Evolutionary conservation across 306 rosid species (phyloP), one percentile per base, ranked within the genome.

Genomic region (Clitoria ternatea): DNA sequence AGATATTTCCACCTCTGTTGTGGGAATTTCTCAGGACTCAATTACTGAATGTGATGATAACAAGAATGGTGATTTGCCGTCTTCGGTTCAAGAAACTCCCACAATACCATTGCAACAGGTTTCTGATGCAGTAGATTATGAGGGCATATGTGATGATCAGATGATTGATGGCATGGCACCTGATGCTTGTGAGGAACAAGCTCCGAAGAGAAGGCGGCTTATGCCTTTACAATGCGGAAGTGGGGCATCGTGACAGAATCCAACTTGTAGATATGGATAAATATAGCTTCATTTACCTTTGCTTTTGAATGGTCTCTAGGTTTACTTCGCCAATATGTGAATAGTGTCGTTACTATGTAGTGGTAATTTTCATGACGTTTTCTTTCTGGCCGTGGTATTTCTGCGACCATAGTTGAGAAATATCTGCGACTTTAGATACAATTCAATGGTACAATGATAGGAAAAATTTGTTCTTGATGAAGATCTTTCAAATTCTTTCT

Each of bases 151-250:
- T 57, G 74, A 75, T 44, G 77, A 73, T 66, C 83, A 50, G 54
- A 61, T 37, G 74, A 53, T 65, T 44, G 73, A 80, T 64, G 73
- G 42, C 32, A 14, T 61, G 50, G 36, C 64, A 73, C 72, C 78
- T 19, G 68, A 80, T 64, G 54, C 35, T 24, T 63, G 53, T 61
- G 89, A 77, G 75, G 74, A 85, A 70, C 88, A 18, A 12, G 79
- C 91, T 68, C 83, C 88, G 2, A 89, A 92, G 79, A 84, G 74
- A 77, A 72, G 67, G 61, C 77, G 83, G 60, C 75, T 64, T 48
- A 67, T 59, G 75, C 68, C 79, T 2, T 52, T 37, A 1, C 63
- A 48, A 43, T 30, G 47, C 42, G 45, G 17, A 44, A 47, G 76
- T 68, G 72, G 19, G 67, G 61, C 47, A 47, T 32, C 18, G 56